A percentile compares a stretch with the other conserved stretches of the same genome.
Evolutionary conservation across 208 protist species (phyloP).

Genomic region (Trypanosoma brucei): DNA sequence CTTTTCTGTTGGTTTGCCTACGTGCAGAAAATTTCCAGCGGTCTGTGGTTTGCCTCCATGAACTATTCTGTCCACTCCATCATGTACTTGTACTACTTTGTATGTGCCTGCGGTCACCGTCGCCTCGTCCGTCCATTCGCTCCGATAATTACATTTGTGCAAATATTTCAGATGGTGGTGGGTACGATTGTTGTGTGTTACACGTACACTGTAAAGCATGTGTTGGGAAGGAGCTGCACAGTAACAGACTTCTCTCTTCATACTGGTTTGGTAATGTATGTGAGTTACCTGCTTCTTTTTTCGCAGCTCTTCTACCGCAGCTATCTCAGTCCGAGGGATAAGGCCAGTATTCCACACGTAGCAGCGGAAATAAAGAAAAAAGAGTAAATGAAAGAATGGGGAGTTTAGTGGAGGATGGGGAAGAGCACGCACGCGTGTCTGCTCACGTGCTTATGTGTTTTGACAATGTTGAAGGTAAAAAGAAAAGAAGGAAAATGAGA

Average conservation of each 20-base stretch:
- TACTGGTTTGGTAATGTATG: constrained; percentile 85
- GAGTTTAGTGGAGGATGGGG: neutral
- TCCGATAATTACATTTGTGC: constrained; percentile 77
- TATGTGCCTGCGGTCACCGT: constrained; percentile 57
- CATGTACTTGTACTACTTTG: constrained; percentile 95
- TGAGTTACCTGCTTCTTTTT: constrained; percentile 90
- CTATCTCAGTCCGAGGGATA: constrained; percentile 40
- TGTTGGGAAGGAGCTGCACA: constrained; percentile 21
- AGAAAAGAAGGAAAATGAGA: too few species aligned
- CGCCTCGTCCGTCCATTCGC: constrained; percentile 69
- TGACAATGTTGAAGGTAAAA: too few species aligned
- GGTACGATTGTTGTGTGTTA: constrained; percentile 36
- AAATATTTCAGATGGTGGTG: constrained; percentile 92
- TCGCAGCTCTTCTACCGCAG: constrained; percentile 73
- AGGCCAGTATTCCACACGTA: neutral
- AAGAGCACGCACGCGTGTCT: too few species aligned
- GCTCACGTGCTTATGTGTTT: too few species aligned
- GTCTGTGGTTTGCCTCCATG: constrained; percentile 86
- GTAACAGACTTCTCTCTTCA: constrained; percentile 40
- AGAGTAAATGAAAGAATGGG: constrained; percentile 20
- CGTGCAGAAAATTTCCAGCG: constrained; percentile 31
- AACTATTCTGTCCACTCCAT: constrained; percentile 93
- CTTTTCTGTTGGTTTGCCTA: constrained; percentile 91
- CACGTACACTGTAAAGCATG: constrained; percentile 25
- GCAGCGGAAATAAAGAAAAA: constrained; percentile 17